These are phyloP conservation scores for Pythium insidiosum DNA, from an alignment of 352 stramenopile genomes.

Conservation along the genomic window DNA sequence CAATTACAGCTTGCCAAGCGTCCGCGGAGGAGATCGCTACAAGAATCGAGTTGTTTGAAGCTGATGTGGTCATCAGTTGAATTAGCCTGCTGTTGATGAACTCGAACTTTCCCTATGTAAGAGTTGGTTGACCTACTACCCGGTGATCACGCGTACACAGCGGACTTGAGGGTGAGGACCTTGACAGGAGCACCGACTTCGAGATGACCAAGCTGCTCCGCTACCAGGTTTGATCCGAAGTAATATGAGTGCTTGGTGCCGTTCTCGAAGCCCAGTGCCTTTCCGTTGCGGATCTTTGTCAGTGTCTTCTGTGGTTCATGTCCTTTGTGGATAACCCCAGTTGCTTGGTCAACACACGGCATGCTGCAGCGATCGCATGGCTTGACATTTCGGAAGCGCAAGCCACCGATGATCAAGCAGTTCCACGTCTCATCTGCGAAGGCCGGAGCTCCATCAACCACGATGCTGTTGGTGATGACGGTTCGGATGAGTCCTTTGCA, in stretches of 20 bases:
- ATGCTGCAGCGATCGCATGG: slow-evolving; percentile 70
- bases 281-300: slow-evolving; percentile 43
- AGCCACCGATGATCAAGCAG: slow-evolving; percentile 36
- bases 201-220: slow-evolving; percentile 26
- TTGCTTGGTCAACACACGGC: slow-evolving; percentile 65
- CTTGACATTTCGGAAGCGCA: slow-evolving; percentile 67
- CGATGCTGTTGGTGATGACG: too few relatives aligned
- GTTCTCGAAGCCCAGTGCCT: slow-evolving; percentile 46
- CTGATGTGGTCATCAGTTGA: too few relatives aligned
- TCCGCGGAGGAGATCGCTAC: slow-evolving; percentile 47
- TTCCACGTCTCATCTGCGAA: slow-evolving; percentile 79
- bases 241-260: slow-evolving; percentile 47
- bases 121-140: too few relatives aligned
- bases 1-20: too few relatives aligned
- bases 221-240: slow-evolving; percentile 74
- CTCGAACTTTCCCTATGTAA: too few relatives aligned
- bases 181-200: slow-evolving; percentile 40
- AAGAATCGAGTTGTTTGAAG: too few relatives aligned
- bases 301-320: slow-evolving; percentile 48
- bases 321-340: slow-evolving; percentile 31
- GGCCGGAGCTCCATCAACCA: slow-evolving; percentile 46
- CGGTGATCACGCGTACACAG: slow-evolving; percentile 36
- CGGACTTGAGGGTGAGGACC: slow-evolving; percentile 58
- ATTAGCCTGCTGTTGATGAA: too few relatives aligned
- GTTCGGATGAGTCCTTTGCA: too few relatives aligned